Evolutionary conservation across 1,284 basidiomycete species (phyloP).

Genomic region (Tilletia caries): DNA sequence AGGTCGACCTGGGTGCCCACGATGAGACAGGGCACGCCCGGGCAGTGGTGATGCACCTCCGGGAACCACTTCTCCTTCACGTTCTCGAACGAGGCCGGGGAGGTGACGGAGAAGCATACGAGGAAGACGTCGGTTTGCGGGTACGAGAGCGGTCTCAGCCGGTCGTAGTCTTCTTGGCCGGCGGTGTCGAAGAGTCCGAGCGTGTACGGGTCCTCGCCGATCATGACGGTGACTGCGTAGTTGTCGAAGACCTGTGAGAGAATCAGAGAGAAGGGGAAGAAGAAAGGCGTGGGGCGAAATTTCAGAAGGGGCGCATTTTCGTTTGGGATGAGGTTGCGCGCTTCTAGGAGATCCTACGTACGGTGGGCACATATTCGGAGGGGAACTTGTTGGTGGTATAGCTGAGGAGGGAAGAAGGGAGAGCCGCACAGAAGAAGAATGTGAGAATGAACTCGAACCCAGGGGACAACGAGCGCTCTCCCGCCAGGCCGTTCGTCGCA

Average conservation of each 20-base stretch:
- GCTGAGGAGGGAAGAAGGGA: too few relatives aligned
- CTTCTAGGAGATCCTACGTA: conserved; percentile 50
- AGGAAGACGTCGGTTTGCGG: conserved; percentile 99
- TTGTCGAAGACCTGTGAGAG: conserved; percentile 78
- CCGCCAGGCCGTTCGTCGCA: too few relatives aligned
- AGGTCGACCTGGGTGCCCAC: conserved; percentile 98
- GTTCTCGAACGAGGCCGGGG: conserved; percentile 98
- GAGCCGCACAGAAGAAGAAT: not conserved
- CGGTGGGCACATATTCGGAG: conserved; percentile 87
- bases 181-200: conserved; percentile 98
- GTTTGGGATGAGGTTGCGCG: too few relatives aligned
- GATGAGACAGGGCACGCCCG: conserved; percentile 97
- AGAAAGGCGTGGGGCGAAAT: not conserved
- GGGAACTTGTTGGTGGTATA: conserved; percentile 86
- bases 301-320: too few relatives aligned
- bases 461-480: too few relatives aligned
- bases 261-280: conserved; percentile 24
- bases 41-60: conserved; percentile 99
- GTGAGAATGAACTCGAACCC: not conserved
- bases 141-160: conserved; percentile 96
- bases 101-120: conserved; percentile 98
- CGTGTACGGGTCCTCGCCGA: conserved; percentile 98
- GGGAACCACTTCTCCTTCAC: conserved; percentile 99
- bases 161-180: conserved; percentile 99
- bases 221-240: conserved; percentile 99